Conservation (phyloP, 83 land plant species). For the Thuja plicata region DNA sequence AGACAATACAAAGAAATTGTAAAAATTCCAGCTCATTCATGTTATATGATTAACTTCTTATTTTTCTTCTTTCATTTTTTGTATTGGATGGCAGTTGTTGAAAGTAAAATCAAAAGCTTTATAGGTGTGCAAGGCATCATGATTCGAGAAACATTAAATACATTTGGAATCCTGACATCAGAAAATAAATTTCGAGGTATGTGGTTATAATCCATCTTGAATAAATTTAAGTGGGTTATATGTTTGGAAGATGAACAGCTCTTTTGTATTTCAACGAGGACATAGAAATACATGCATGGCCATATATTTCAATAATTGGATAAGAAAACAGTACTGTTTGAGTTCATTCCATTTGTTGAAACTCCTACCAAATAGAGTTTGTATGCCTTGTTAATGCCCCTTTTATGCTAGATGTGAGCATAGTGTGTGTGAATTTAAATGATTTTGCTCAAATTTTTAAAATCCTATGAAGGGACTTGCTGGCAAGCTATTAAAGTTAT, state of each 20-base stretch:
- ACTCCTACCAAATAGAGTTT: background rate
- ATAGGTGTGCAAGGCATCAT: conserved; percentile 71
- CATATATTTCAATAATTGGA: background rate
- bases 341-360: background rate
- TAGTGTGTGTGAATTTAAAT: background rate
- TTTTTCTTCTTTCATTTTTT: conserved; percentile 4
- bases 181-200: conserved; percentile 73
- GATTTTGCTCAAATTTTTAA: background rate
- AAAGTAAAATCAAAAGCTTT: conserved; percentile 48
- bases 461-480: background rate
- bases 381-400: background rate
- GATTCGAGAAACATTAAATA: conserved; percentile 84
- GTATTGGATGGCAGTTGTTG: conserved; percentile 45
- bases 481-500: background rate
- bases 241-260: background rate
- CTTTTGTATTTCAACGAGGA: background rate
- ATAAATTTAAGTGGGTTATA: background rate
- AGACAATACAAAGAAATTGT: background rate
- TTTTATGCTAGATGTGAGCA: background rate
- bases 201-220: background rate
- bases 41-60: background rate
- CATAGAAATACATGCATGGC: background rate
- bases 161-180: conserved; percentile 78
- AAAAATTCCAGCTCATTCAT: background rate
- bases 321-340: background rate